Base-by-base conservation (phyloP, 176 grass and related monocot species). In the Ensete glaucum region DNA sequence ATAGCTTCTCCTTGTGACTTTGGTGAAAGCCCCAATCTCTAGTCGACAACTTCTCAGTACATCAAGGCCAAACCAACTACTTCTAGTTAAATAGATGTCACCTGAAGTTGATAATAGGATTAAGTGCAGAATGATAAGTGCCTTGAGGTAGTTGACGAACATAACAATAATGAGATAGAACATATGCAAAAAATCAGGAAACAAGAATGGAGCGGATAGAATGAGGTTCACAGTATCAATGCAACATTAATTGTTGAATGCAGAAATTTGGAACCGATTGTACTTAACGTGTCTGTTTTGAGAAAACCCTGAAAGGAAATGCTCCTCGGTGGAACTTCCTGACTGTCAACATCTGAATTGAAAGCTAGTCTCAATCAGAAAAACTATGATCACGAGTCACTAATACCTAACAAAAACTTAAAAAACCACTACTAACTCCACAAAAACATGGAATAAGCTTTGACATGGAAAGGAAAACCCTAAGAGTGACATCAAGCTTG, bases 231-330 rank as follows among this genome's bases (percentile, higher is more conserved):
- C 34, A 43, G 34, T 43, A 6, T 43, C 34, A 43, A 43, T 60
- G 8, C 57, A 17, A 60, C 3, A 57, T 60, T 60, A 60, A 60
- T n/a, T 43, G 34, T 43, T 60, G 17, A 60, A 20, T 9, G 57
- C 57, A 60, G 57, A 60, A 60, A 60, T 60, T 60, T 60, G 57
- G 57, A 60, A 60, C 57, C 16, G 17, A 60, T 60, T 60, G 57
- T 60, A 60, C 57, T 60, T 43, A 43, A 43, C 34, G 34, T 43
- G 34, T 43, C 34, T 43, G 34, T 43, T 43, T 43, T 43, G 34
- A 43, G 34, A 43, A 43, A 43, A 43, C 34, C 34, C 4, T 43
- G 34, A 43, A 43, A 43, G 34, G 34, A 43, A 43, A 43, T 43
- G 34, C 34, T 3, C 34, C 4, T 43, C 4, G 34, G 34, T 43